Base-by-base conservation (phyloP, 805 yeast genomes). In the Kuraishia cidri region DNA sequence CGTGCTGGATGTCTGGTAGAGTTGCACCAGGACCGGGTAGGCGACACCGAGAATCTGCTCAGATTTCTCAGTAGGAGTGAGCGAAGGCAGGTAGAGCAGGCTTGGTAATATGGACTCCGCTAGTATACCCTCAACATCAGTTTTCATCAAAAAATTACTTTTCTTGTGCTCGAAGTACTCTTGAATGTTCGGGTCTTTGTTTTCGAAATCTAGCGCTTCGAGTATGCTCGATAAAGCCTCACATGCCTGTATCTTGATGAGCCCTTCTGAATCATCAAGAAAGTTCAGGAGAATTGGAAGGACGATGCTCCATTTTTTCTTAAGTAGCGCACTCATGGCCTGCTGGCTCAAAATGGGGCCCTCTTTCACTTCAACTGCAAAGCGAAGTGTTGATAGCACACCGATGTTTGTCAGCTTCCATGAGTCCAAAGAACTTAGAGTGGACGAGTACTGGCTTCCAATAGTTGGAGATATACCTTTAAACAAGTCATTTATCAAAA, bases 231-330 rank as follows among this genome's bases (percentile, higher is more conserved):
- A 15, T 16, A 48, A 30, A 7, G 42, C 21, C 6, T 26, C 23
- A 24, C 47, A 40, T 1, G 51, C 52, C 14, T 40, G 45, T 5
- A 41, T 24, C 30, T 50, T 48, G 11, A 54, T 42, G 13, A 48
- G 20, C 3, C 38, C 30, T 17, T 54, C 51, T 3, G 56, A 26
- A 16, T 52, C 55, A 33, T 55, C 60, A 20, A 55, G 34, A 18
- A 45, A 50, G 18, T 41, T 35, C 15, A 54, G 40, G 8, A 50
- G 15, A 10, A 48, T 24, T 4, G 58, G 56, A 8, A 55, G 24
- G 2, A 54, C 32, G 13, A 40, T 23, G 12, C 45, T 37, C 58
- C 58, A 54, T 15, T 46, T 35, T 10, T n/a, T n/a, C n/a, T n/a
- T n/a, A n/a, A n/a, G n/a, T n/a, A n/a, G n/a, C n/a, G n/a, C n/a